These are phyloP conservation scores for Plectosphaerella plurivora DNA, from an alignment of 2,329 filamentous ascomycete species.

Conservation along the genomic window DNA sequence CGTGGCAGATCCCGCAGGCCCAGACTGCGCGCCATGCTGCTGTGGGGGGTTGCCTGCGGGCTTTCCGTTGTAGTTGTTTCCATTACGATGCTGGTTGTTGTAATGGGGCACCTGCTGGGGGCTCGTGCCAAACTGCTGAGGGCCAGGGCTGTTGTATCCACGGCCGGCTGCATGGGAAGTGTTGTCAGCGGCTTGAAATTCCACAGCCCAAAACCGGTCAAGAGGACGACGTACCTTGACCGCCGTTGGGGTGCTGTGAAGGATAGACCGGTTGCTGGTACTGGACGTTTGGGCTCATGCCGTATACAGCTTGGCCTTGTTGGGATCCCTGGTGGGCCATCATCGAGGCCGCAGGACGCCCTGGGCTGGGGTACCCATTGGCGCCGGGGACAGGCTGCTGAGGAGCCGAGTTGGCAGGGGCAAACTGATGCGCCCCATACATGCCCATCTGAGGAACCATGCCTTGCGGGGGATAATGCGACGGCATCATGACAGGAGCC, in stretches of 20 bases:
- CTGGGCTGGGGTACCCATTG: conserved; percentile 84
- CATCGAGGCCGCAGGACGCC: conserved; percentile 73
- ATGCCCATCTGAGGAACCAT: conserved; percentile 76
- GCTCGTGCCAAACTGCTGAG: conserved; percentile 61
- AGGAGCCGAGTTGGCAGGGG: conserved; percentile 49
- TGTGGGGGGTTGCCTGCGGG: conserved; percentile 31
- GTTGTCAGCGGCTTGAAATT: conserved; percentile 7
- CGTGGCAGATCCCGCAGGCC: too few relatives aligned
- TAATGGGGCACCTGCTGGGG: conserved; percentile 64
- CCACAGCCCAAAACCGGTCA: not conserved
- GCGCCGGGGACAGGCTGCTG: conserved; percentile 59
- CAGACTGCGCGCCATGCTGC: conserved; percentile 25
- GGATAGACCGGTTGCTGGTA: conserved; percentile 71
- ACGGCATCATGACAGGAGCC: conserved; percentile 77
- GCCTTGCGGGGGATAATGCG: conserved; percentile 72
- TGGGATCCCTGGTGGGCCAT: conserved; percentile 96
- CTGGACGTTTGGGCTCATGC: conserved; percentile 70
- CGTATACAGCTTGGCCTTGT: conserved; percentile 76
- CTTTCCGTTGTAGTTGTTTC: conserved; percentile 49
- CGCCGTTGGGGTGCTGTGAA: conserved; percentile 56
- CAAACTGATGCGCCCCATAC: conserved; percentile 68
- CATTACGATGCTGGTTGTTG: conserved; percentile 54
- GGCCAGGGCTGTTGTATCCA: conserved; percentile 53
- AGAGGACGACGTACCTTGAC: conserved; percentile 61
- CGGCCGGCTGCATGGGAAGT: conserved; percentile 44